phyloP scores from a whole-genome alignment of 345 rosid species.

The Barbarea vulgaris region DNA sequence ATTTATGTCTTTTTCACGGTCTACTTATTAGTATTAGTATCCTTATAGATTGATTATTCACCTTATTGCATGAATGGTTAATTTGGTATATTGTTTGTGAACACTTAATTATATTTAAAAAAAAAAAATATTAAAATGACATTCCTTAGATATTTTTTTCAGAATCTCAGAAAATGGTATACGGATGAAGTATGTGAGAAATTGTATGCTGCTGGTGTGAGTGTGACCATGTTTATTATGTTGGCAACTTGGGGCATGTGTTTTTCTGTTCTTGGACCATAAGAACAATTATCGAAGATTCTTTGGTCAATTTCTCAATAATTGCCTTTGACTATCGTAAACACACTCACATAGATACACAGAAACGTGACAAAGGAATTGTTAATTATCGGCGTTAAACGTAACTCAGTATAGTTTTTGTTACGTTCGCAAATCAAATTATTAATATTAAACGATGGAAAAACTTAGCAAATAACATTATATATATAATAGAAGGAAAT shows the following conservation, averaged over 20 bases:
- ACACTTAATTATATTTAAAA: not conserved
- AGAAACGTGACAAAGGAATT: not conserved
- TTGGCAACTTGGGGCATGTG: constrained; percentile 9
- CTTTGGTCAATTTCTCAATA: constrained; percentile 24
- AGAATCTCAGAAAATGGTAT: not conserved
- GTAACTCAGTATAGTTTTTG: not conserved
- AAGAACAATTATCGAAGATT: constrained; percentile 27
- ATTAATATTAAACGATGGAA: not conserved
- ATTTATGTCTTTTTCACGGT: not conserved
- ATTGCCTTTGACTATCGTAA: constrained; percentile 11
- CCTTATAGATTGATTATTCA: not conserved
- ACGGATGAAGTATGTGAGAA: not conserved
- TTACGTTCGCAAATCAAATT: not conserved
- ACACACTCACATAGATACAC: not conserved
- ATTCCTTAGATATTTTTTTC: not conserved
- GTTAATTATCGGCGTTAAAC: not conserved
- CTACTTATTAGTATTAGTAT: not conserved
- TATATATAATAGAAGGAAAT: constrained; percentile 8
- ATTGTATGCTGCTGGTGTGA: not conserved
- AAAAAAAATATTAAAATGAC: not conserved
- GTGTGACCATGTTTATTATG: constrained; percentile 12
- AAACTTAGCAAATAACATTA: not conserved
- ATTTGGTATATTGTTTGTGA: not conserved
- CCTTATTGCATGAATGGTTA: not conserved
- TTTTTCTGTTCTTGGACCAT: constrained; percentile 13